Base-by-base conservation (phyloP, 2,329 filamentous ascomycete species). In the Colletotrichum liaoningense region DNA sequence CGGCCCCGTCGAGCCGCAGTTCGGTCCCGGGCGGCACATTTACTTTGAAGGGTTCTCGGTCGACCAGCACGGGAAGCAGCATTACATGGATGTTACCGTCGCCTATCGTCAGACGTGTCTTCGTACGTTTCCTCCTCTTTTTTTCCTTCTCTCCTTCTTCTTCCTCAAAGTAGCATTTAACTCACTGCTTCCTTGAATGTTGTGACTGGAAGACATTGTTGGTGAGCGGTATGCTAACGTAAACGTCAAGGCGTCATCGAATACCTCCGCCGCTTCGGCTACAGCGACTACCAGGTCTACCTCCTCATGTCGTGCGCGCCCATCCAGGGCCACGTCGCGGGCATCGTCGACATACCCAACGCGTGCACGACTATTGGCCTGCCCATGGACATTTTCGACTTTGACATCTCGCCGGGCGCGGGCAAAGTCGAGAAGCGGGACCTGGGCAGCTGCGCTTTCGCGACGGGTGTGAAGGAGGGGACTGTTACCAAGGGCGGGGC, bases 341-440 rank as follows among this genome's bases (percentile, higher is more conserved):
- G 95, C 0, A 93, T 98, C 69, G 95, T 97, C 9, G 95, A 97
- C 81, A 94, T 97, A 62, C 95, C 95, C 0, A 97, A 98, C 80
- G 94, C 93, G 0, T 98, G 95, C 80, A 97, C 95, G 4, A 98
- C 95, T 0, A 86, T 98, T 72, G 95, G 95, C 0, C 80, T 98
- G 67, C 95, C 95, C 1, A 94, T 97, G 87, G 95, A 98, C 83
- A 97, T 98, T 66, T 98, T 98, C 78, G 94, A 97, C 79, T 97
- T 98, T 82, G 95, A 98, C 80, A 96, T 98, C 77, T 90, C 91
- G 59, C 94, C 95, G 0, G 77, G 74, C 2, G 87, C 88, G 69
- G 86, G 86, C 5, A 86, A 88, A 7, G 89, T 88, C 9, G 75
- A 75, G 24, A 78, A 76, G 70, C 65, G 75, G 1, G 73, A 77